Percentiles rank a stretch among this genome's conserved stretches.
Evolutionary conservation across 169 alveolate species (phyloP).

Genomic region (Cryptosporidium tyzzeri): DNA sequence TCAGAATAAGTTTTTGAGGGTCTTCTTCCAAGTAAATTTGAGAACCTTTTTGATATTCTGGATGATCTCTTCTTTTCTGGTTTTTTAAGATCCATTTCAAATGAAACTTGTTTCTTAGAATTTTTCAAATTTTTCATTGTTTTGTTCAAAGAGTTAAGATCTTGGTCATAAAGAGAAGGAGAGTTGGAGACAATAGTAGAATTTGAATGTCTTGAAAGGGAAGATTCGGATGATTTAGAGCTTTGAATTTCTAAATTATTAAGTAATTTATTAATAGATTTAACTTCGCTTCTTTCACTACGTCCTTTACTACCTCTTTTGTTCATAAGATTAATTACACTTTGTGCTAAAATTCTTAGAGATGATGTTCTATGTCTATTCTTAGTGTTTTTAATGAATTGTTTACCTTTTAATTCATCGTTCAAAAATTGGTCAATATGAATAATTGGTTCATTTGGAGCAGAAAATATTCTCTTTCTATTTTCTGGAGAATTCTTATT

Average conservation of each 20-base stretch:
- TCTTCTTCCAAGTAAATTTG: neutral
- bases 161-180: neutral
- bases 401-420: too few relatives aligned
- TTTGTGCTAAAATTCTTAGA: constrained; percentile 31
- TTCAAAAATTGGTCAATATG: neutral
- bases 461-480: constrained; percentile 24
- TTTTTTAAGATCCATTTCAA: constrained; percentile 9
- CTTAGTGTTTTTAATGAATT: neutral
- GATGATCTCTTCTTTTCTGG: neutral
- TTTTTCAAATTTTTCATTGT: neutral
- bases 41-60: neutral
- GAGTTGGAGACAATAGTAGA: constrained; percentile 5
- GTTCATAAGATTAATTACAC: constrained; percentile 57
- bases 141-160: neutral
- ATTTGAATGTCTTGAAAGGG: neutral
- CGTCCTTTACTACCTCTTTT: constrained; percentile 66
- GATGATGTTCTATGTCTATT: constrained; percentile 23
- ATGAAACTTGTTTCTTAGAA: constrained; percentile 28
- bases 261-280: neutral
- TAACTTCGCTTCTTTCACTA: constrained; percentile 13
- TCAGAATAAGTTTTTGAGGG: neutral
- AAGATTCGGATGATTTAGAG: neutral
- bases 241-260: neutral
- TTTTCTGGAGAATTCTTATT: neutral
- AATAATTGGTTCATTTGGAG: constrained; percentile 26